phyloP scores from a whole-genome alignment of 1,284 basidiomycete species.

The Leccinum solheimii region DNA sequence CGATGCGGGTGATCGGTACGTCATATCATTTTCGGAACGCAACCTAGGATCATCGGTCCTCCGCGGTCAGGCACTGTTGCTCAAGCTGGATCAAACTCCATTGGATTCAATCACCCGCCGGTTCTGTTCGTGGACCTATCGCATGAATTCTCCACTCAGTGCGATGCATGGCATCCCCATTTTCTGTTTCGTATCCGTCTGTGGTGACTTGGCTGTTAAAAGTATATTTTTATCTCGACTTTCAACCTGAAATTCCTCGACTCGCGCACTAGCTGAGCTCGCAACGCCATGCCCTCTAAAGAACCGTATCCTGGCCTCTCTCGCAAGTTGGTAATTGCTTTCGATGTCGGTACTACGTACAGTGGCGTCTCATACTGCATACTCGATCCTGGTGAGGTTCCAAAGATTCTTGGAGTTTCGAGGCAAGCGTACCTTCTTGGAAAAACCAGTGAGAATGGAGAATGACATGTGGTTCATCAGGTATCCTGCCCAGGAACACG shows the following conservation, averaged over 20 bases:
- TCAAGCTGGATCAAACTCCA: neutral
- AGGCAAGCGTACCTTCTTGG: conserved; percentile 28
- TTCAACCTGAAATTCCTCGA: neutral
- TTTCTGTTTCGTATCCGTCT: neutral
- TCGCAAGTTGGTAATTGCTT: conserved; percentile 46
- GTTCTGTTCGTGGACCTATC: neutral
- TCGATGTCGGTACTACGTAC: conserved; percentile 53
- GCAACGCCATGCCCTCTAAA: conserved; percentile 23
- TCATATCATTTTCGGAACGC: neutral
- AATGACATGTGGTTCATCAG: conserved; percentile 3
- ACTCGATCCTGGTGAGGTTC: conserved; percentile 47
- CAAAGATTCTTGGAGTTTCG: conserved; percentile 44
- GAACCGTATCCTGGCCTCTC: conserved; percentile 33
- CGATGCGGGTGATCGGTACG: neutral
- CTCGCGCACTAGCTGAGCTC: neutral
- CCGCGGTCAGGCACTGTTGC: neutral
- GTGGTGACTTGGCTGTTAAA: neutral
- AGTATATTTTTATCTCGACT: neutral
- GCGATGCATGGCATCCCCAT: conserved; percentile 1
- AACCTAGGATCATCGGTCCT: conserved; percentile 6
- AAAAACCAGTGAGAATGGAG: neutral
- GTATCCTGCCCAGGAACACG: neutral
- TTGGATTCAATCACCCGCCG: neutral
- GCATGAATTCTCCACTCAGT: neutral
- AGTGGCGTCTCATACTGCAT: conserved; percentile 49